Conservation (phyloP, 331 rosid species). For the Dryas integrifolia region DNA sequence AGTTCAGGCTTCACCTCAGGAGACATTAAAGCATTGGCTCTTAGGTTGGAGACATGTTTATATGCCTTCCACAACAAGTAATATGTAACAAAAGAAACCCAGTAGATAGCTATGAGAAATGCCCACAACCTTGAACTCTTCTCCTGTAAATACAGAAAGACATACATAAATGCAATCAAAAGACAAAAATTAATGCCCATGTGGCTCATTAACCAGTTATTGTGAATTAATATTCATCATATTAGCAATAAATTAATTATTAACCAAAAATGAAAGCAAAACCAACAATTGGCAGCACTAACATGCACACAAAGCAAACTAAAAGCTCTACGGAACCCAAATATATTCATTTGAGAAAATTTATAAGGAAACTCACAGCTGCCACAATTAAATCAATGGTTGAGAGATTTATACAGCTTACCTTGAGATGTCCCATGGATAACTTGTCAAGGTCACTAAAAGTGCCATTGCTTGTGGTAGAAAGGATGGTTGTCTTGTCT, state of each 20-base stretch:
- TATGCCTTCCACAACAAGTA: conserved; percentile 81
- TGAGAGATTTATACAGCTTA: conserved; percentile 25
- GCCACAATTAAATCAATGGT: neutral
- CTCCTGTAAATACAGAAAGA: conserved; percentile 38
- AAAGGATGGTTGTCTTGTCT: neutral
- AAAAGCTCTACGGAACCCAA: neutral
- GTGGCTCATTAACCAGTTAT: neutral
- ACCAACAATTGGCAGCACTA: neutral
- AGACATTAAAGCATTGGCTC: conserved; percentile 63
- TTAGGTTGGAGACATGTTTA: conserved; percentile 57
- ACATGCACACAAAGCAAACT: neutral
- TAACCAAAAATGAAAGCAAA: neutral
- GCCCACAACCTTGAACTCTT: conserved; percentile 79
- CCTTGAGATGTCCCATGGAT: conserved; percentile 66
- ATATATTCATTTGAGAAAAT: neutral
- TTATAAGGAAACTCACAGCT: neutral
- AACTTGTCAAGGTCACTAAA: conserved; percentile 69
- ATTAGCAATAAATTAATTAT: neutral
- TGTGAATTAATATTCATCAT: neutral
- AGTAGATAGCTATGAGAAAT: conserved; percentile 58
- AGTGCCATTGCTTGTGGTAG: conserved; percentile 45
- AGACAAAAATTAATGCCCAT: neutral
- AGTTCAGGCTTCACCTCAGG: conserved; percentile 75
- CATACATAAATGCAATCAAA: neutral
- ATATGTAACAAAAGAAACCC: conserved; percentile 68